These are phyloP conservation scores for Venturiaceae sp. DNA, from an alignment of 2,329 filamentous ascomycete genomes.

Conservation along the genomic window DNA sequence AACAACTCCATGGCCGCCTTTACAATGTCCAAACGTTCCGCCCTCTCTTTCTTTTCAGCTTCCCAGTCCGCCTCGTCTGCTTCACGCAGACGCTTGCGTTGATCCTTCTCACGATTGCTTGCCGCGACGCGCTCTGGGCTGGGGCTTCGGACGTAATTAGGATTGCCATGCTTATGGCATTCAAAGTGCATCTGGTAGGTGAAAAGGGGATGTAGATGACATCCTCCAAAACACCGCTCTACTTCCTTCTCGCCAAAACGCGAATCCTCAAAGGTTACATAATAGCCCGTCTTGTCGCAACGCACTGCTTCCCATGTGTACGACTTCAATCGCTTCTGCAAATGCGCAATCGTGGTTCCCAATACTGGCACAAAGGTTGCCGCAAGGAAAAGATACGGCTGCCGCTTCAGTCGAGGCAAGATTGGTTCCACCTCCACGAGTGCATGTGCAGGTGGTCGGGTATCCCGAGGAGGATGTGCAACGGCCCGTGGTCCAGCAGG, in stretches of 20 bases:
- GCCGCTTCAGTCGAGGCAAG: slow-evolving; percentile 58
- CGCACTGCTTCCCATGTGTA: slow-evolving; percentile 75
- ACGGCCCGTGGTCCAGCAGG: slow-evolving; percentile 19
- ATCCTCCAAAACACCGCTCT: slow-evolving; percentile 66
- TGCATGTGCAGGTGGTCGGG: slow-evolving; percentile 39
- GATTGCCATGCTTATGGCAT: slow-evolving; percentile 59
- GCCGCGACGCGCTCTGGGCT: slow-evolving; percentile 39
- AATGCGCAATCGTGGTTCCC: slow-evolving; percentile 73
- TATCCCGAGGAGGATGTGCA: slow-evolving; percentile 19
- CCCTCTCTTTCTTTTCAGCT: slow-evolving; percentile 80
- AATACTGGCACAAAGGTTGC: slow-evolving; percentile 80
- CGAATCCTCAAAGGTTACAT: slow-evolving; percentile 78
- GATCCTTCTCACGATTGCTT: slow-evolving; percentile 48
- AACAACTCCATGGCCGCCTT: slow-evolving; percentile 71
- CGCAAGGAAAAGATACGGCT: slow-evolving; percentile 88
- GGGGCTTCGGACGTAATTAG: slow-evolving; percentile 48
- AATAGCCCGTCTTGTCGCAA: slow-evolving; percentile 80
- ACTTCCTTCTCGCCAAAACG: slow-evolving; percentile 69
- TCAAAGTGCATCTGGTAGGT: slow-evolving; percentile 92
- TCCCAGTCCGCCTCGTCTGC: slow-evolving; percentile 78
- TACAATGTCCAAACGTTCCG: slow-evolving; percentile 84
- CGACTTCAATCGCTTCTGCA: slow-evolving; percentile 80
- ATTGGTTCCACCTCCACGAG: slow-evolving; percentile 58
- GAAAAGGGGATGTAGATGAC: slow-evolving; percentile 77
- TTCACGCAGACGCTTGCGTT: slow-evolving; percentile 54